Percentiles rank a stretch among this genome's conserved stretches.
These are phyloP conservation scores for Iberis pinnata DNA, from an alignment of 345 rosid genomes.

Conservation along the genomic window DNA sequence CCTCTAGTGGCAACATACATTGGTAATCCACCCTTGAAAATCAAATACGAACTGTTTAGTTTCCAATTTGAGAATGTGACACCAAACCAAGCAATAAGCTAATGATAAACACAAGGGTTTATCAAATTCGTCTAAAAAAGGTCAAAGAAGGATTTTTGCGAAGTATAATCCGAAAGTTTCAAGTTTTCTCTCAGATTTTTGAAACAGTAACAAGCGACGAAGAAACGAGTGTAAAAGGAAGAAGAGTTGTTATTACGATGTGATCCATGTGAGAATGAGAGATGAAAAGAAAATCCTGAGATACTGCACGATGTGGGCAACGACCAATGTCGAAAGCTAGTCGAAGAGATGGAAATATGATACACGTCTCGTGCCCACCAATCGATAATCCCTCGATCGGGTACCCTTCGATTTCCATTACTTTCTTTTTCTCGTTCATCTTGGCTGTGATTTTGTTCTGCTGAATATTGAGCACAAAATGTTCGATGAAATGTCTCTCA, in stretches of 20 bases:
- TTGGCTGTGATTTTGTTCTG: too few relatives aligned
- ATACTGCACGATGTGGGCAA: constrained; percentile 85
- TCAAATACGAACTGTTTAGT: not conserved
- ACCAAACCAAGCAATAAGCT: too few relatives aligned
- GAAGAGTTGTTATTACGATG: constrained; percentile 43
- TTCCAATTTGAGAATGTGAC: not conserved
- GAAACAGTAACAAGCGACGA: too few relatives aligned
- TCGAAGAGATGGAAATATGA: too few relatives aligned
- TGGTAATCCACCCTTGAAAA: too few relatives aligned
- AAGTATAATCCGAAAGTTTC: too few relatives aligned
- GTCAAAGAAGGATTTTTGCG: not conserved
- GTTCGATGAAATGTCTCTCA: too few relatives aligned
- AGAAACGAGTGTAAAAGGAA: too few relatives aligned
- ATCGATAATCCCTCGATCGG: constrained; percentile 81
- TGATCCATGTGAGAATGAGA: constrained; percentile 98
- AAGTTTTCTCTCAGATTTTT: too few relatives aligned
- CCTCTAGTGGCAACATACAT: constrained; percentile 96
- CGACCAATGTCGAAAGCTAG: constrained; percentile 91
- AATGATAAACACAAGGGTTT: not conserved
- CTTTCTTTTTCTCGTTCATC: too few relatives aligned
- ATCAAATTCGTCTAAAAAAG: not conserved
- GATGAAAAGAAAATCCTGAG: constrained; percentile 86
- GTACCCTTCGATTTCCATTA: too few relatives aligned
- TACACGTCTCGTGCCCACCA: constrained; percentile 89
- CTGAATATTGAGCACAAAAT: too few relatives aligned